These are phyloP conservation scores for Puccinia hordei DNA, from an alignment of 1,284 basidiomycete genomes.

Conservation along the genomic window DNA sequence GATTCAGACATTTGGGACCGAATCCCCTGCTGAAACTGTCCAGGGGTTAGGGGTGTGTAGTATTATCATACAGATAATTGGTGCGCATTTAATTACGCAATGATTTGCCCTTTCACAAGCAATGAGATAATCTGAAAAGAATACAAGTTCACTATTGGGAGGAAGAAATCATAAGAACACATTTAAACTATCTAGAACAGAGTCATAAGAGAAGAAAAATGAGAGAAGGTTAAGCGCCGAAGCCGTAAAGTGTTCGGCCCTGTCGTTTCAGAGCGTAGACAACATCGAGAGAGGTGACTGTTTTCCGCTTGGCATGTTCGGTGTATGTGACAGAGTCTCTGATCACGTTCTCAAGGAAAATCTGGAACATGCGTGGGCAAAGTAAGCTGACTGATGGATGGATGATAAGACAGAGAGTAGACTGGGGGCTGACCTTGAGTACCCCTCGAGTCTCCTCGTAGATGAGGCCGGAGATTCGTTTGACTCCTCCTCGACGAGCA, in stretches of 20 bases:
- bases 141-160: not conserved
- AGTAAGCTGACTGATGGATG: not conserved
- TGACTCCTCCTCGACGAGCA: conserved; percentile 91
- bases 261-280: conserved; percentile 78
- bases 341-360: conserved; percentile 71
- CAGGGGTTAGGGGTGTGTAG: too few relatives aligned
- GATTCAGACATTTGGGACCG: too few relatives aligned
- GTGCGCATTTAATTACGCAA: not conserved
- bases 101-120: not conserved
- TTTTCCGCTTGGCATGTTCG: conserved; percentile 90
- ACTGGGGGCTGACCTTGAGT: conserved; percentile 64
- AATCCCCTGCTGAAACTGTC: too few relatives aligned
- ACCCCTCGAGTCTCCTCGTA: conserved; percentile 73
- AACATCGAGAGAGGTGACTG: conserved; percentile 82
- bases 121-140: not conserved
- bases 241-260: conserved; percentile 83
- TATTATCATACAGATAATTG: not conserved
- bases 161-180: not conserved
- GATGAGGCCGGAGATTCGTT: conserved; percentile 83
- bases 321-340: conserved; percentile 86
- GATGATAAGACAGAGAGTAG: not conserved
- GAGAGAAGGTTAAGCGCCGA: conserved; percentile 65
- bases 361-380: conserved; percentile 53
- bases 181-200: not conserved
- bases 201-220: not conserved